Conservation (phyloP, 2,329 filamentous ascomycete genomes). For the Penicillium decumbens region DNA sequence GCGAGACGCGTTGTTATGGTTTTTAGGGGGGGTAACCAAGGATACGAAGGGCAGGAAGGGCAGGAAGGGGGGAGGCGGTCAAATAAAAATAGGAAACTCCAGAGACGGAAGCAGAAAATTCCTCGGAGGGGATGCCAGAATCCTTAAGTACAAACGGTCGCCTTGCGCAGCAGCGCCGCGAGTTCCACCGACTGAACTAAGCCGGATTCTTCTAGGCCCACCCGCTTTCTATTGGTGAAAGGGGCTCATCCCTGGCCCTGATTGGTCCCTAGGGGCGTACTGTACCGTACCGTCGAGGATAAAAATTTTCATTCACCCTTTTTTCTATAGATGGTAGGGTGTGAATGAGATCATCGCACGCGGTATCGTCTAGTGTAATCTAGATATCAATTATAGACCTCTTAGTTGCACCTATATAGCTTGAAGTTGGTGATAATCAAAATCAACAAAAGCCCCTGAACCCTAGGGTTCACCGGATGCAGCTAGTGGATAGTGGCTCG, state of each 20-base stretch:
- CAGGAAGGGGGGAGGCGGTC: constrained; percentile 9
- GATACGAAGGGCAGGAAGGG: constrained; percentile 6
- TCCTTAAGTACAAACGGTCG: constrained; percentile 26
- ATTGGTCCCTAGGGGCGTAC: constrained; percentile 16
- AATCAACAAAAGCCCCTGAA: constrained; percentile 1
- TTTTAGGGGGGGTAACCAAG: constrained; percentile 16
- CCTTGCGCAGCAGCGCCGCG: constrained; percentile 8
- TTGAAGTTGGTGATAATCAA: background rate
- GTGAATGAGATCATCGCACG: background rate
- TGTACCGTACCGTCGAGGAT: constrained; percentile 6
- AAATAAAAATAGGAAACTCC: constrained; percentile 14
- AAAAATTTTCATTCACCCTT: constrained; percentile 6
- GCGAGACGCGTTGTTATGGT: constrained; percentile 17
- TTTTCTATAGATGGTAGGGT: background rate
- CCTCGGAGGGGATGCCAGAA: constrained; percentile 23
- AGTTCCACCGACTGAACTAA: constrained; percentile 22
- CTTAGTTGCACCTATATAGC: background rate
- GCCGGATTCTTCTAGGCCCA: constrained; percentile 12
- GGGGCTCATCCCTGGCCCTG: constrained; percentile 4
- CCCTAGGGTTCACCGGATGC: constrained; percentile 22
- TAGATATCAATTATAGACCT: background rate
- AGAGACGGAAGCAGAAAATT: constrained; percentile 22
- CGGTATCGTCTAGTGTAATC: background rate
- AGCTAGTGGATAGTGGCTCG: constrained; percentile 15
- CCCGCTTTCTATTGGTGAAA: constrained; percentile 14